Conservation (phyloP, 164 flowering plant species). For the Stephania yunnanensis region DNA sequence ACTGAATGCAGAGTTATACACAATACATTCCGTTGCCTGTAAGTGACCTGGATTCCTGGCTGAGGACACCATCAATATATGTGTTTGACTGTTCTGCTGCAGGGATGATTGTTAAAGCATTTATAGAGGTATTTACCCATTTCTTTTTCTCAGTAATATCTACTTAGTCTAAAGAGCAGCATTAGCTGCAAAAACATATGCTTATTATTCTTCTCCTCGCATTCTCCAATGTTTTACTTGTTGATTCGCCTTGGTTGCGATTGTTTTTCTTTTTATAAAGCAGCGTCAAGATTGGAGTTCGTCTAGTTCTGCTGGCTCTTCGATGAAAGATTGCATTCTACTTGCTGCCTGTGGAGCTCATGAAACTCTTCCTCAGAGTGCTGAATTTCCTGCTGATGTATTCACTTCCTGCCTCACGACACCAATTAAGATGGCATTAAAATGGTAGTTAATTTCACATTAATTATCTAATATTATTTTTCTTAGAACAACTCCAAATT, state of each 20-base stretch:
- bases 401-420: slow-evolving; percentile 98
- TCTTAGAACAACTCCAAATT: neutral
- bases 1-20: slow-evolving; percentile 66
- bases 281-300: slow-evolving; percentile 64
- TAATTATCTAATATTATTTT: neutral
- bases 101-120: slow-evolving; percentile 84
- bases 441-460: slow-evolving; percentile 48
- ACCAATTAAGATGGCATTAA: slow-evolving; percentile 95
- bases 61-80: slow-evolving; percentile 93
- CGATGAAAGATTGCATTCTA: slow-evolving; percentile 74
- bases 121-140: slow-evolving; percentile 52
- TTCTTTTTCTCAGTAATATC: neutral
- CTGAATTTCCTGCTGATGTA: slow-evolving; percentile 95
- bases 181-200: neutral
- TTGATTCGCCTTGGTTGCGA: neutral
- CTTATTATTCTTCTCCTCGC: neutral
- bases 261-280: neutral
- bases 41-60: slow-evolving; percentile 93
- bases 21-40: slow-evolving; percentile 91
- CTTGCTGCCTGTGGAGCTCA: slow-evolving; percentile 99
- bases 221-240: neutral
- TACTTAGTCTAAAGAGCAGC: neutral
- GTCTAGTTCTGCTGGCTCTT: slow-evolving; percentile 47
- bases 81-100: slow-evolving; percentile 99
- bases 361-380: slow-evolving; percentile 96